A percentile compares a stretch with the other conserved stretches of the same genome.
Conservation (phyloP, 495 filamentous ascomycete genomes). For the Parmelia sp. region DNA sequence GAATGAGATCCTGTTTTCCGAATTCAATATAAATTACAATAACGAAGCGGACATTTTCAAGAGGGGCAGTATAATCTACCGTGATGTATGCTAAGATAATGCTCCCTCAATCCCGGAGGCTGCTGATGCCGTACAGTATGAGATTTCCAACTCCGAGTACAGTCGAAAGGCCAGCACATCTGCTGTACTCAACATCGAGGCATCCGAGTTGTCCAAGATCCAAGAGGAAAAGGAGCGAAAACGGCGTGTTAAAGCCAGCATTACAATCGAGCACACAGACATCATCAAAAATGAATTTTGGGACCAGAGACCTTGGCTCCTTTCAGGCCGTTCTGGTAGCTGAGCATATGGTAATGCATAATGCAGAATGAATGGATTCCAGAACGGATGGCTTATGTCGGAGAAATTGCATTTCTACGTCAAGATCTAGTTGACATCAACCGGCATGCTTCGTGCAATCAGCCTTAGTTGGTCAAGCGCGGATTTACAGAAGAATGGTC, state of each 20-base stretch:
- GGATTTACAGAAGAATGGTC: too few species aligned
- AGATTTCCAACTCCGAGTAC: background rate
- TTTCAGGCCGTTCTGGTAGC: slow-evolving; percentile 42
- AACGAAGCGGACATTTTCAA: slow-evolving; percentile 87
- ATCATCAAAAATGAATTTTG: slow-evolving; percentile 94
- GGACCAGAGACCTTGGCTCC: slow-evolving; percentile 76
- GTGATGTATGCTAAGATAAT: slow-evolving; percentile 53
- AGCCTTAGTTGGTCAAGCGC: too few species aligned
- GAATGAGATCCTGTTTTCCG: slow-evolving; percentile 89
- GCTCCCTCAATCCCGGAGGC: background rate
- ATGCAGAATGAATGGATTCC: background rate
- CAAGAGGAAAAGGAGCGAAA: slow-evolving; percentile 76
- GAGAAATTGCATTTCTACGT: background rate
- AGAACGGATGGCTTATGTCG: background rate
- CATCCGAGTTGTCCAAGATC: slow-evolving; percentile 54
- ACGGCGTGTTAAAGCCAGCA: slow-evolving; percentile 61
- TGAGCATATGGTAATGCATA: background rate
- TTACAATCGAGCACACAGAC: slow-evolving; percentile 79
- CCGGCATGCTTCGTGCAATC: background rate
- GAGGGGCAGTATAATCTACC: slow-evolving; percentile 85
- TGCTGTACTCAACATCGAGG: background rate
- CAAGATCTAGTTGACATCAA: background rate
- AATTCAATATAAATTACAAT: slow-evolving; percentile 93
- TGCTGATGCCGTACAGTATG: slow-evolving; percentile 9
- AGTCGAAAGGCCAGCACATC: background rate